phyloP scores from a whole-genome alignment of 495 filamentous ascomycete species.

The Bombardia bombarda region DNA sequence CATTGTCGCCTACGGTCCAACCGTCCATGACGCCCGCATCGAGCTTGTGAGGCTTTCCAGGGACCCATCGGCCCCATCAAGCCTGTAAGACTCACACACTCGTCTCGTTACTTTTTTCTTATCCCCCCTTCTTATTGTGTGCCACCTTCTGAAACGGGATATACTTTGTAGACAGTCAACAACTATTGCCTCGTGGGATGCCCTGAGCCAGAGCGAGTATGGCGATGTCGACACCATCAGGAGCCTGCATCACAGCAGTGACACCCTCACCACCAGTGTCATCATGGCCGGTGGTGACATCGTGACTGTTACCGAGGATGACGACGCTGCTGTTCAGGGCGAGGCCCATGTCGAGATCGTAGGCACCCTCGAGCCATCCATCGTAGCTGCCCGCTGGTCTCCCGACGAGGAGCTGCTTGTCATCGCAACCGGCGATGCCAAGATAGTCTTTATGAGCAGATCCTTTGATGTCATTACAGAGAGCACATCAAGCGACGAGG shows the following conservation, averaged over 20 bases:
- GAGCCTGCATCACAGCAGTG: slow-evolving; percentile 75
- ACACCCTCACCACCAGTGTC: slow-evolving; percentile 66
- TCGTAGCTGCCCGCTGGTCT: slow-evolving; percentile 85
- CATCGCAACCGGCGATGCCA: slow-evolving; percentile 69
- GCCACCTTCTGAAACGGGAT: slow-evolving; percentile 7
- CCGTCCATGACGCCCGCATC: slow-evolving; percentile 50
- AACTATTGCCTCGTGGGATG: slow-evolving; percentile 79
- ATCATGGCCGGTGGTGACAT: slow-evolving; percentile 90
- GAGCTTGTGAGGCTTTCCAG: slow-evolving; percentile 53
- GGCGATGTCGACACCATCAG: slow-evolving; percentile 63
- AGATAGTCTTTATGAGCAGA: slow-evolving; percentile 86
- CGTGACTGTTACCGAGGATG: slow-evolving; percentile 70
- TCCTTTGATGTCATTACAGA: slow-evolving; percentile 77
- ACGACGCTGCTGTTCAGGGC: slow-evolving; percentile 47
- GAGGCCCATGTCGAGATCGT: slow-evolving; percentile 76
- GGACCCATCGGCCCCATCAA: slow-evolving; percentile 26
- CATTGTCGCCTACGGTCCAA: slow-evolving; percentile 70
- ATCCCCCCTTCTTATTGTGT: slow-evolving; percentile 8
- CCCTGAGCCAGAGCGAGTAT: slow-evolving; percentile 60
- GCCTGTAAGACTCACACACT: slow-evolving; percentile 39
- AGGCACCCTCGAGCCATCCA: slow-evolving; percentile 86
- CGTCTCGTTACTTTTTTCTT: too few relatives aligned
- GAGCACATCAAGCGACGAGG: slow-evolving; percentile 59
- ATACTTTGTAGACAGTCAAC: slow-evolving; percentile 20
- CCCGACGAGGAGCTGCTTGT: slow-evolving; percentile 88